Base-by-base conservation (phyloP, 1,284 basidiomycete species). In the Albatrellus sp. region DNA sequence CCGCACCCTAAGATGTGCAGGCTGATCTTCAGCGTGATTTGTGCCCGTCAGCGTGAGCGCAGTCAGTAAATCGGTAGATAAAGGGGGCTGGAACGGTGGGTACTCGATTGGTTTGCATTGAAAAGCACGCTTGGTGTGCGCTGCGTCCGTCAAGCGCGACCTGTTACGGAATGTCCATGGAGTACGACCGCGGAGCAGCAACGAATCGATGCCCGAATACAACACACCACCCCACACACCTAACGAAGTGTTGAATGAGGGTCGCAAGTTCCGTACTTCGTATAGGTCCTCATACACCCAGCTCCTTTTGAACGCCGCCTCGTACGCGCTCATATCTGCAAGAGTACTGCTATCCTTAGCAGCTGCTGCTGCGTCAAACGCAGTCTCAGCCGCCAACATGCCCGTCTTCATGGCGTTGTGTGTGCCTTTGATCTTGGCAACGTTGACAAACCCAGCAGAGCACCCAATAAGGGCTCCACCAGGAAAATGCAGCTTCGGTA, bases 381-480 rank as follows among this genome's bases (percentile, higher is more conserved):
- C 88, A 0, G 86, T 73, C 61, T 98, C 94, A 2, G 90, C 96
- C 31, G 93, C 94, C 16, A 98, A 70, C 83, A 98, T 98, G 16
- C 94, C 94, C 37, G 85, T 90, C 70, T 98, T 96, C 94, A 98
- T 98, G n/a, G 94, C 93, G 50, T 94, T 98, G 63, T 98, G 96
- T 0, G 93, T 96, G n/a, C 94, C 94, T 63, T 98, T 98, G 67
- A 98, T 98, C 68, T 98, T 98, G 34, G 93, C 87, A 12, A 97
- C 78, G 65, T 98, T 98, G 48, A 98, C 75, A 64, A 98, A 94
- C 17, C 91, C 96, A 0, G 94, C 94, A 0, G 91, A 86, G 65
- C 94, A 98, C 1, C 94, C 94, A 41, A 99, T 80, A 38, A 98
- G 67, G 0, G 92, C 94, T 29, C 96, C 94, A 12, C 96, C 94